Conservation (phyloP, 306 rosid species). For the Lablab purpureus region DNA sequence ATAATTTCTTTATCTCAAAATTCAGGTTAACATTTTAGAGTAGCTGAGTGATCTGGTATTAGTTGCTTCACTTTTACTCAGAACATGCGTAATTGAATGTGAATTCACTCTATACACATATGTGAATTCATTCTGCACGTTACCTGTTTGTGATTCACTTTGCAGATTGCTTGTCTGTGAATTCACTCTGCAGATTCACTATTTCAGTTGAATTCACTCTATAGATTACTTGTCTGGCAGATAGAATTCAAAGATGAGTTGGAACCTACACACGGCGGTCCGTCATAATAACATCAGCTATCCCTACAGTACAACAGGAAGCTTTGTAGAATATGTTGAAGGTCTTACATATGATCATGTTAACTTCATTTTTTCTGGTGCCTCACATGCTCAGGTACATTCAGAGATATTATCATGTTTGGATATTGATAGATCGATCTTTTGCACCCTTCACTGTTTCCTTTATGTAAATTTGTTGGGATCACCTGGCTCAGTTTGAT, state of each 20-base stretch:
- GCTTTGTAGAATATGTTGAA: constrained; percentile 94
- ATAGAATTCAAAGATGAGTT: constrained; percentile 74
- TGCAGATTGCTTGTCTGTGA: neutral
- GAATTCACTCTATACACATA: too few relatives aligned
- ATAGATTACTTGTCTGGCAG: constrained; percentile 51
- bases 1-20: neutral
- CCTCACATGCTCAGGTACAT: constrained; percentile 89
- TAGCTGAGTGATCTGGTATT: constrained; percentile 22
- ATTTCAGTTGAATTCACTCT: constrained; percentile 29
- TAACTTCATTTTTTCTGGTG: constrained; percentile 94
- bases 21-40: constrained; percentile 22
- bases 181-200: constrained; percentile 40
- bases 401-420: constrained; percentile 9
- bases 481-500: neutral
- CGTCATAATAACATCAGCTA: constrained; percentile 76
- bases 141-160: constrained; percentile 26
- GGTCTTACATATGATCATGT: constrained; percentile 96
- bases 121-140: too few relatives aligned
- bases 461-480: constrained; percentile 27
- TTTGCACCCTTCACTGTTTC: constrained; percentile 35
- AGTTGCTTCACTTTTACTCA: constrained; percentile 6
- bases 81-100: constrained; percentile 39
- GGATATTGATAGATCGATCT: neutral
- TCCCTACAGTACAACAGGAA: constrained; percentile 83
- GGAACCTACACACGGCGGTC: constrained; percentile 83